Evolutionary conservation across 345 rosid species (phyloP).

Genomic region (Odontarrhena argentea): DNA sequence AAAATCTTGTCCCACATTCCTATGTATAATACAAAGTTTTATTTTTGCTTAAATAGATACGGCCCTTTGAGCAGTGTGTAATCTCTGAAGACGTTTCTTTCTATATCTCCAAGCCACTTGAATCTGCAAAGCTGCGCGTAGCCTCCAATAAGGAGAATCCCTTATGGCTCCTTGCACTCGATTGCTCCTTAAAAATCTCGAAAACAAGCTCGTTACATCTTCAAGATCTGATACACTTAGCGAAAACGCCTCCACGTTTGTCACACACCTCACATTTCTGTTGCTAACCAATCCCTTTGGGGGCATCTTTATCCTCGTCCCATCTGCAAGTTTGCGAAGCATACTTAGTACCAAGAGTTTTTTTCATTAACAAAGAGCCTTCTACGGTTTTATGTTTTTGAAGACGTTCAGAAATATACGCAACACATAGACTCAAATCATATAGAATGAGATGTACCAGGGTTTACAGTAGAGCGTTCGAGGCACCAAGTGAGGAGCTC

Average conservation of each 20-base stretch:
- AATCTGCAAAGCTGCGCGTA: constrained; percentile 58
- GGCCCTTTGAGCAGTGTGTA: constrained; percentile 23
- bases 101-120: constrained; percentile 91
- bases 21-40: too few relatives aligned
- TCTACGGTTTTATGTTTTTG: too few relatives aligned
- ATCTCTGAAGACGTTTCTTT: constrained; percentile 53
- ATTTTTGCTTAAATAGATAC: too few relatives aligned
- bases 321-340: constrained; percentile 48
- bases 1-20: too few relatives aligned
- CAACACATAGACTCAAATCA: neutral
- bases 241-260: constrained; percentile 37
- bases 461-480: constrained; percentile 66
- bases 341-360: constrained; percentile 7
- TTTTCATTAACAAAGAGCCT: neutral
- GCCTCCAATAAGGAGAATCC: constrained; percentile 82
- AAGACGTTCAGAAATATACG: neutral
- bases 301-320: constrained; percentile 49
- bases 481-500: constrained; percentile 93
- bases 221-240: constrained; percentile 76
- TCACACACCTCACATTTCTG: constrained; percentile 61
- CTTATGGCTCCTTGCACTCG: constrained; percentile 88
- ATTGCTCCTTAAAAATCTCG: constrained; percentile 62
- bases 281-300: constrained; percentile 55
- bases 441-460: constrained; percentile 46
- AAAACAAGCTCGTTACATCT: constrained; percentile 73